These are phyloP conservation scores for Pichia membranifaciens DNA, from an alignment of 805 yeast genomes.

Conservation along the genomic window DNA sequence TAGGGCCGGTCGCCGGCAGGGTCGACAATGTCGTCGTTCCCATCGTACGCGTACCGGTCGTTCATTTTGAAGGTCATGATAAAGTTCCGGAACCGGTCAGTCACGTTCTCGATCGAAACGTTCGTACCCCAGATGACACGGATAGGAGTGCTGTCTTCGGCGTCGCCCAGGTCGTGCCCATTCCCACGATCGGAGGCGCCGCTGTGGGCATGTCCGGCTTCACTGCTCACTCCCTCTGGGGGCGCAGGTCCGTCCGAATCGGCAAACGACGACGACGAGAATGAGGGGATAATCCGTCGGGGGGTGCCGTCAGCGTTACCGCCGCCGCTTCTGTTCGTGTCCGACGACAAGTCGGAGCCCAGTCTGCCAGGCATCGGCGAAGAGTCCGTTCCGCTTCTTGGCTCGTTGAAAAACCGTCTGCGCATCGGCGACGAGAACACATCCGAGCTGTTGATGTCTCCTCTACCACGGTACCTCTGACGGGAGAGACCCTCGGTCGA, in stretches of 20 bases:
- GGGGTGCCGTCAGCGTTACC: neutral
- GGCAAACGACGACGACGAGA: slow-evolving; percentile 20
- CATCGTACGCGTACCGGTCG: slow-evolving; percentile 54
- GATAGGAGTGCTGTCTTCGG: slow-evolving; percentile 54
- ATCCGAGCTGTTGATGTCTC: slow-evolving; percentile 72
- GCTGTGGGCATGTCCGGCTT: neutral
- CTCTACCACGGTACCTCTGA: slow-evolving; percentile 53
- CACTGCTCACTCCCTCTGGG: neutral
- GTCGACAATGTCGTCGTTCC: slow-evolving; percentile 30
- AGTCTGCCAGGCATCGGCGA: slow-evolving; percentile 11
- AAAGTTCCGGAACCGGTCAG: slow-evolving; percentile 73
- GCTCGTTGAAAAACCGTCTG: slow-evolving; percentile 53
- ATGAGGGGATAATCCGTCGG: slow-evolving; percentile 10
- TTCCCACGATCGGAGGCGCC: neutral
- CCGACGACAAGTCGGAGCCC: slow-evolving; percentile 17
- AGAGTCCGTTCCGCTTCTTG: slow-evolving; percentile 11
- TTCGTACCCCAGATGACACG: slow-evolving; percentile 98
- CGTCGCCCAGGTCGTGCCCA: neutral
- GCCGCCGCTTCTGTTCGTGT: neutral
- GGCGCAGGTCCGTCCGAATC: slow-evolving; percentile 16
- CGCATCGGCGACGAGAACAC: slow-evolving; percentile 60
- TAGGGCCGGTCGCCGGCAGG: slow-evolving; percentile 64
- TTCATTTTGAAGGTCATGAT: slow-evolving; percentile 77
- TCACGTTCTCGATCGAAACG: slow-evolving; percentile 84
- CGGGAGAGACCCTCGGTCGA: slow-evolving; percentile 39